Percentiles rank a stretch among this genome's conserved stretches.
These are phyloP conservation scores for Floccularia luteovirens DNA, from an alignment of 768 basidiomycete genomes.

Conservation along the genomic window DNA sequence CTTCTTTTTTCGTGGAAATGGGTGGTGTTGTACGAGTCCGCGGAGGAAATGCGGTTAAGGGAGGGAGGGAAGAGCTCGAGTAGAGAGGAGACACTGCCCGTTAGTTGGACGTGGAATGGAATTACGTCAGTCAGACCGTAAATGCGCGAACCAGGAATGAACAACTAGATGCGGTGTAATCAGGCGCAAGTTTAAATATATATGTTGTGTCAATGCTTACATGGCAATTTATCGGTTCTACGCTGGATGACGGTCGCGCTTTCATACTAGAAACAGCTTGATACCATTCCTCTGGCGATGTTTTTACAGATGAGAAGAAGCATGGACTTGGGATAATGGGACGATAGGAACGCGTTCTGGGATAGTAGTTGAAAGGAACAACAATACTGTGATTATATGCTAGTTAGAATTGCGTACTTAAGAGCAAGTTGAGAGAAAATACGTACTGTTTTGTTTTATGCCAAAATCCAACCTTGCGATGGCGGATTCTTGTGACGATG, in stretches of 20 bases:
- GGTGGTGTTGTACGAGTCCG: conserved; percentile 13
- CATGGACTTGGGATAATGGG: conserved; percentile 40
- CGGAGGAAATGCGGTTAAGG: conserved; percentile 14
- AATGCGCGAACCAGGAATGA: conserved; percentile 48
- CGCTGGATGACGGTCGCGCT: conserved; percentile 20
- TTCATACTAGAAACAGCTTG: conserved; percentile 37
- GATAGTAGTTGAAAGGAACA: conserved; percentile 43
- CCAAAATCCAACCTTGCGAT: conserved; percentile 33
- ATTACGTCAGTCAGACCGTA: conserved; percentile 50
- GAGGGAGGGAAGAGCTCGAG: conserved; percentile 30
- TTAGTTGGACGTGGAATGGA: conserved; percentile 60
- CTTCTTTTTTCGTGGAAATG: conserved; percentile 6
- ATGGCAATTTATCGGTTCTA: conserved; percentile 38
- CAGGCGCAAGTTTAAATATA: conserved; percentile 1
- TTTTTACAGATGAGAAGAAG: conserved; percentile 54
- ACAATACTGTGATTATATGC: conserved; percentile 40
- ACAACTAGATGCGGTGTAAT: conserved; percentile 24
- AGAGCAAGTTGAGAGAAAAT: not conserved
- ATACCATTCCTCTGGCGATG: conserved; percentile 60
- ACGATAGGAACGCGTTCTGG: conserved; percentile 45
- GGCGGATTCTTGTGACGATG: conserved; percentile 25
- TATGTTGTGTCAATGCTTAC: conserved; percentile 29
- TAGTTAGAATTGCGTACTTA: conserved; percentile 2
- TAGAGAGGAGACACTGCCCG: conserved; percentile 36
- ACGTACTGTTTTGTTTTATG: conserved; percentile 39